A percentile compares a stretch with the other conserved stretches of the same genome.
phyloP scores from a whole-genome alignment of 2,329 filamentous ascomycete genomes.

The Pseudogymnoascus sp. region DNA sequence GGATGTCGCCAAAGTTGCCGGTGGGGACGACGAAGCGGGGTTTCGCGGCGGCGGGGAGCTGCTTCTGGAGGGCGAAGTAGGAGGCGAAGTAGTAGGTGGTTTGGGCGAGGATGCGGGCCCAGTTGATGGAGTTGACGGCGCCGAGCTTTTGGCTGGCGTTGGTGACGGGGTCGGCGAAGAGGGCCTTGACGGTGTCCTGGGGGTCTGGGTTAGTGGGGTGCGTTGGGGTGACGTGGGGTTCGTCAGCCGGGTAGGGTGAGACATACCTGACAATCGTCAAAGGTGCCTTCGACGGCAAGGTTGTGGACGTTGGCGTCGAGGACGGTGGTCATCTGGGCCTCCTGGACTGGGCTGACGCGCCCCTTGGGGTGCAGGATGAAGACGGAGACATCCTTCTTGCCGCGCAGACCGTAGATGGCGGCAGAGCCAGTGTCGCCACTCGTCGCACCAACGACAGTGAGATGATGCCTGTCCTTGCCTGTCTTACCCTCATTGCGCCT shows the following conservation, averaged over 20 bases:
- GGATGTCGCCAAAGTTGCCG: conserved; percentile 93
- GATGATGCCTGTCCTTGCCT: conserved; percentile 57
- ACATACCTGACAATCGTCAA: conserved; percentile 83
- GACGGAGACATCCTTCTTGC: conserved; percentile 94
- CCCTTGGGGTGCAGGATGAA: conserved; percentile 93
- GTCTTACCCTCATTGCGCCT: conserved; percentile 64
- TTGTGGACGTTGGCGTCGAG: conserved; percentile 89
- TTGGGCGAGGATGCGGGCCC: conserved; percentile 88
- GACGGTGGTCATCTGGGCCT: conserved; percentile 95
- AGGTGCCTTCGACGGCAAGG: conserved; percentile 79
- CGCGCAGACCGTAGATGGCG: conserved; percentile 87
- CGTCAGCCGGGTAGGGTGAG: not conserved
- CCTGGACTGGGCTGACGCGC: conserved; percentile 83
- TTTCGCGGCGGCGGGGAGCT: conserved; percentile 48
- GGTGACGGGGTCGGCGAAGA: conserved; percentile 79
- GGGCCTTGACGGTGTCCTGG: conserved; percentile 82
- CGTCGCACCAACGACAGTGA: conserved; percentile 81
- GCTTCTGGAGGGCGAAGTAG: conserved; percentile 71
- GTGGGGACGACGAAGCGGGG: conserved; percentile 83
- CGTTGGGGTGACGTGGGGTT: not conserved
- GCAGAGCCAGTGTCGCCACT: conserved; percentile 88
- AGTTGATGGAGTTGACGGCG: conserved; percentile 96
- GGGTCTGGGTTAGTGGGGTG: conserved; percentile 12
- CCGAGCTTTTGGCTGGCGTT: conserved; percentile 78
- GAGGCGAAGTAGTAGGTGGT: conserved; percentile 96